Percentiles rank a stretch among this genome's conserved stretches.
Conservation (phyloP, 495 filamentous ascomycete genomes). For the Lentithecium fluviatile region DNA sequence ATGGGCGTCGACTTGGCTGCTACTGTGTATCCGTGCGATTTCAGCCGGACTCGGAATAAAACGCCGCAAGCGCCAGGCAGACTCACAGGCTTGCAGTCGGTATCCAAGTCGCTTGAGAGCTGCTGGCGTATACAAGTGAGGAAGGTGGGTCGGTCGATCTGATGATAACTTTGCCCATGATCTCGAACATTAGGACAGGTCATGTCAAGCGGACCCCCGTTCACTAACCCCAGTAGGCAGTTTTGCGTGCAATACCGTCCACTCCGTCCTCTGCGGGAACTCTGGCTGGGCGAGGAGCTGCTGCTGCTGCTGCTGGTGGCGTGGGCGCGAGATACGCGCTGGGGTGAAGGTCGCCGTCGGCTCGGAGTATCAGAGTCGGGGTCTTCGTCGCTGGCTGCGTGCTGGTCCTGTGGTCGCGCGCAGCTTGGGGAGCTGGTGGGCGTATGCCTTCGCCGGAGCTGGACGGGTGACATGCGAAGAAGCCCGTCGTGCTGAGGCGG, state of each 20-base stretch:
- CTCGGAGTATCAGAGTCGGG: constrained; percentile 29
- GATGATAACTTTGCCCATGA: constrained; percentile 27
- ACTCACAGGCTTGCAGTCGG: constrained; percentile 46
- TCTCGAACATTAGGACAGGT: constrained; percentile 47
- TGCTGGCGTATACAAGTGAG: constrained; percentile 30
- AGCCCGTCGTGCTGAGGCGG: constrained; percentile 17
- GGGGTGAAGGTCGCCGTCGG: constrained; percentile 17
- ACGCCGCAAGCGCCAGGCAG: constrained; percentile 40
- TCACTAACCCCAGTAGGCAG: constrained; percentile 50
- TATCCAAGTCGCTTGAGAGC: constrained; percentile 32
- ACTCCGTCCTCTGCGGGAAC: constrained; percentile 1
- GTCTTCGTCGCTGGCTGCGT: constrained; percentile 23
- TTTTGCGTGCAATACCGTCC: constrained; percentile 49
- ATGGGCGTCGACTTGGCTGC: constrained; percentile 47
- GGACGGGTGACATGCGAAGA: constrained; percentile 28
- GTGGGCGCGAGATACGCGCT: constrained; percentile 38
- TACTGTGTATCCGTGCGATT: constrained; percentile 51
- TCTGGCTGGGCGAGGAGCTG: too few relatives aligned
- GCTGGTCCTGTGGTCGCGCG: constrained; percentile 8
- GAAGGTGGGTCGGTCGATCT: constrained; percentile 24
- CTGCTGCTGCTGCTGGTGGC: constrained; percentile 41
- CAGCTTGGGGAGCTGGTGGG: constrained; percentile 7
- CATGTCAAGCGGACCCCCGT: constrained; percentile 41
- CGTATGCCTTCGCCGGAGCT: constrained; percentile 13
- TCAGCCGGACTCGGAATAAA: constrained; percentile 35